Evolutionary conservation across 2,329 filamentous ascomycete genomes (phyloP).

Genomic region (Blastomyces emzantsi): DNA sequence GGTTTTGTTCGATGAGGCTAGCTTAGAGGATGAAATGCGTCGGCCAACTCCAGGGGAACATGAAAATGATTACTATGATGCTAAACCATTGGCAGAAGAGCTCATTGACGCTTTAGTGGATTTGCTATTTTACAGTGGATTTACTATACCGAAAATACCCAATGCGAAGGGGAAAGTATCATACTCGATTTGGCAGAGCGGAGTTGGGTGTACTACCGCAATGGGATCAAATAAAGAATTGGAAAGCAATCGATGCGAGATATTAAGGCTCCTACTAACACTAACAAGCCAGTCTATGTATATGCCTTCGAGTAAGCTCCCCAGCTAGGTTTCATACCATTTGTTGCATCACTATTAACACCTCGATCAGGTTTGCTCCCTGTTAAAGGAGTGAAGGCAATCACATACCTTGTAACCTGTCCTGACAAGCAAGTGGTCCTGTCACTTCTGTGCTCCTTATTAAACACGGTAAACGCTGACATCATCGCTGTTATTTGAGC

Average conservation of each 20-base stretch:
- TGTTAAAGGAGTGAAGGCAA: constrained; percentile 68
- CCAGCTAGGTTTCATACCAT: background rate
- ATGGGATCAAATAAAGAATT: constrained; percentile 83
- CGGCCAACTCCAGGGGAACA: constrained; percentile 34
- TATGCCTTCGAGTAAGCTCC: constrained; percentile 57
- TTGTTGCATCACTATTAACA: constrained; percentile 11
- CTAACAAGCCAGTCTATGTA: constrained; percentile 91
- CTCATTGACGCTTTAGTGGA: constrained; percentile 84
- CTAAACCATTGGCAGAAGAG: constrained; percentile 83
- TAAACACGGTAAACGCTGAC: constrained; percentile 70
- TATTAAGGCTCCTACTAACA: constrained; percentile 75
- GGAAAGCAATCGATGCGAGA: constrained; percentile 86
- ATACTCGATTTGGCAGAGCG: constrained; percentile 96
- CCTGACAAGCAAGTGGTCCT: constrained; percentile 86
- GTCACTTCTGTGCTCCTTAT: constrained; percentile 78
- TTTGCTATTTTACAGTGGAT: constrained; percentile 80
- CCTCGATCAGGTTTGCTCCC: constrained; percentile 54
- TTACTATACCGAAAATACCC: constrained; percentile 69
- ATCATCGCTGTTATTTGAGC: constrained; percentile 1
- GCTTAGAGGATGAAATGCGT: constrained; percentile 41
- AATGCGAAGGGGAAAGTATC: constrained; percentile 70
- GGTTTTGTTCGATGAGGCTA: constrained; percentile 72
- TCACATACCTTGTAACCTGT: constrained; percentile 83
- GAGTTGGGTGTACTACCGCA: constrained; percentile 87
- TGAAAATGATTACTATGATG: constrained; percentile 62